Evolutionary conservation across 2,329 filamentous ascomycete genomes (phyloP), one percentile per base, ranked within the genome.

Genomic region (Aureobasidium sp.): DNA sequence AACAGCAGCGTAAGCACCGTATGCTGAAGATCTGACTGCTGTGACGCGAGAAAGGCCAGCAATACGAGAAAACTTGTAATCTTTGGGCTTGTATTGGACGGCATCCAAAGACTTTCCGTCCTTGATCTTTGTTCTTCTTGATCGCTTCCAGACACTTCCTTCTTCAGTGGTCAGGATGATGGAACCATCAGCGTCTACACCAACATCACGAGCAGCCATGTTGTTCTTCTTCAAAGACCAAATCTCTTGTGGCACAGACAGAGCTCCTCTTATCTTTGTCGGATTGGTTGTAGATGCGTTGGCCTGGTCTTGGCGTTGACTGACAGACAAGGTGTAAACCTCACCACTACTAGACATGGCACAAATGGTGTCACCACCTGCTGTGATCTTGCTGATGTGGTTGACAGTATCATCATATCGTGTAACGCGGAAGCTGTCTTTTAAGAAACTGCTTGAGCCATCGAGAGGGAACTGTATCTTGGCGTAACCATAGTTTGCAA

Each of bases 401-500:
- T 89, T 88, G 59, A 84, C 81, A 6, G 80, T 80, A 9, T 80
- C 76, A 61, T 90, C 85, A 67, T 89, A 84, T 66, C 85, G 80
- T 17, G 84, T 86, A 57, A 86, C 81, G 71, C 87, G 76, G 63
- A 87, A 87, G 58, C 84, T 85, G 61, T 84, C 80, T 63, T 83
- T 82, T 47, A 88, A 87, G 64, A 85, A 85, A 63, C 87, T 91
- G 23, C 83, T 82, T 66, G 90, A 87, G 6, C 84, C 83, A 66
- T 92, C 89, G 37, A 90, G 79, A 0, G 91, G 89, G 66, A 97
- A 96, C 50, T 85, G 86, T 61, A 97, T 81, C 66, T 91, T 90
- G n/a, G 91, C 91, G 72, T 96, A 97, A 5, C 93, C 93, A 70
- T 96, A 97, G 67, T 95, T 95, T 0, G 91, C 93, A 69, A 99